A percentile compares a stretch with the other conserved stretches of the same genome.
phyloP scores from a whole-genome alignment of 2,329 filamentous ascomycete genomes.

The Apiospora rasikravindrae region DNA sequence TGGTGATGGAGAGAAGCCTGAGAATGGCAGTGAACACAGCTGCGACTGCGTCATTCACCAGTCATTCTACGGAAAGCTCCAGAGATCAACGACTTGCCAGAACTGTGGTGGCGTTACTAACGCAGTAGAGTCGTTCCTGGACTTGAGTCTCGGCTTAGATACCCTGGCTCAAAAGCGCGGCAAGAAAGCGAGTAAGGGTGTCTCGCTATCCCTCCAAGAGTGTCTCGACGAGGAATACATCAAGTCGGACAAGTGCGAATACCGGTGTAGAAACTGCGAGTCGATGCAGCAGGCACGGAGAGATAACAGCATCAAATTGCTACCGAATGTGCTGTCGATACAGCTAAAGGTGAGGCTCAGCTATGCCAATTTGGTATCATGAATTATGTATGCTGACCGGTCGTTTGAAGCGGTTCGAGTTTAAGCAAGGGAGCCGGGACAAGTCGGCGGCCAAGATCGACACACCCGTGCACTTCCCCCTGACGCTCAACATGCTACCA shows the following conservation, averaged over 20 bases:
- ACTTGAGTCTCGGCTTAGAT: slow-evolving; percentile 87
- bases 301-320: slow-evolving; percentile 79
- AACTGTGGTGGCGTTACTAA: slow-evolving; percentile 83
- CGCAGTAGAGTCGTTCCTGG: slow-evolving; percentile 86
- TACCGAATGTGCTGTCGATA: slow-evolving; percentile 89
- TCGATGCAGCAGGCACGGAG: slow-evolving; percentile 80
- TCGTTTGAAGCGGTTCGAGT: slow-evolving; percentile 69
- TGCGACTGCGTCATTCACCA: slow-evolving; percentile 94
- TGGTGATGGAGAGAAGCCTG: slow-evolving; percentile 69
- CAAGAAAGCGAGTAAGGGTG: slow-evolving; percentile 57
- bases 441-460: slow-evolving; percentile 84
- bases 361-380: neutral
- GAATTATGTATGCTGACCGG: slow-evolving; percentile 20
- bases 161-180: slow-evolving; percentile 69
- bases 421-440: slow-evolving; percentile 67
- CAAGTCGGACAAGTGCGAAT: slow-evolving; percentile 84
- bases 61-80: slow-evolving; percentile 90
- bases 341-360: slow-evolving; percentile 77
- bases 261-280: slow-evolving; percentile 82
- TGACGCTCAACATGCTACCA: slow-evolving; percentile 87
- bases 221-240: slow-evolving; percentile 89
- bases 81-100: slow-evolving; percentile 88
- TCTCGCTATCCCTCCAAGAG: slow-evolving; percentile 65
- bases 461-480: slow-evolving; percentile 82
- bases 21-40: slow-evolving; percentile 62